These are phyloP conservation scores for Suillus subluteus DNA, from an alignment of 768 basidiomycete genomes.

Conservation along the genomic window DNA sequence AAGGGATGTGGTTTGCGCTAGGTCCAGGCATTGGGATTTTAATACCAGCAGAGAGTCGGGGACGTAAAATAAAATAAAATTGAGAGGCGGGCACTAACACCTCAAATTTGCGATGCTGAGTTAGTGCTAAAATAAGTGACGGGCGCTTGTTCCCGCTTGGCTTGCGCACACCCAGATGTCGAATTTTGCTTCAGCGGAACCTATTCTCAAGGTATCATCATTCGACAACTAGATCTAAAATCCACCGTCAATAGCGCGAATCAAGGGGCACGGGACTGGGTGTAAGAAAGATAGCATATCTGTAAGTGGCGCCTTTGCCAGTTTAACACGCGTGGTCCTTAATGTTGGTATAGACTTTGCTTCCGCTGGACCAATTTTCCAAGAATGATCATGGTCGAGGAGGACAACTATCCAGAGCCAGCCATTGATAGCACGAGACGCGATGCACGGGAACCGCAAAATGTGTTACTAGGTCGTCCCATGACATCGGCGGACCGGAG, in stretches of 20 bases:
- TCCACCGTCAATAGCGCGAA: background rate
- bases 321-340: background rate
- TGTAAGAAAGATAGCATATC: background rate
- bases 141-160: conserved; percentile 1
- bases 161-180: background rate
- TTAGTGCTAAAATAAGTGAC: background rate
- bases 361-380: background rate
- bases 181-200: conserved; percentile 8
- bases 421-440: background rate
- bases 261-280: background rate
- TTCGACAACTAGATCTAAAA: background rate
- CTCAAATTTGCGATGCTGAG: conserved; percentile 1
- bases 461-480: background rate
- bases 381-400: background rate
- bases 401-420: background rate
- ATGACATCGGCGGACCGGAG: background rate
- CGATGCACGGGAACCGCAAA: background rate
- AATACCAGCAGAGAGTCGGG: conserved; percentile 3
- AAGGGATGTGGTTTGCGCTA: background rate
- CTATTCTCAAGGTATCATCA: background rate
- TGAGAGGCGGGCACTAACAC: background rate
- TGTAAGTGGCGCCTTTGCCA: background rate
- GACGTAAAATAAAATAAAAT: background rate
- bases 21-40: background rate
- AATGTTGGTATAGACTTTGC: background rate